A percentile compares a stretch with the other conserved stretches of the same genome.
These are phyloP conservation scores for Xenosphaeropsis pyriputrescens DNA, from an alignment of 2,329 filamentous ascomycete genomes.

Conservation along the genomic window DNA sequence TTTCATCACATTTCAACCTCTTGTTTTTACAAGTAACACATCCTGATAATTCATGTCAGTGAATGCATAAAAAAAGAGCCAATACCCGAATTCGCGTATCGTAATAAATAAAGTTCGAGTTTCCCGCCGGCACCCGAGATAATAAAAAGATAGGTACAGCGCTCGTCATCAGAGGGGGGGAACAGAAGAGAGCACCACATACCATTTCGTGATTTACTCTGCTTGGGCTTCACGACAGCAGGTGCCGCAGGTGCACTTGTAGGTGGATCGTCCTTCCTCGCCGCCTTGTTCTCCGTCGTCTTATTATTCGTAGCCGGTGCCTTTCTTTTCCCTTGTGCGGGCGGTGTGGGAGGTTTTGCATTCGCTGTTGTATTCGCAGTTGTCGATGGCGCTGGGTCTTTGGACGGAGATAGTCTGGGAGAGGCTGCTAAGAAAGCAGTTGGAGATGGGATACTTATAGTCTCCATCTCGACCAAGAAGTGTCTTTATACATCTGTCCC, in stretches of 20 bases:
- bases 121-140: neutral
- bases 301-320: no score
- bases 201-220: constrained; percentile 67
- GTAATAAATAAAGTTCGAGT: no score
- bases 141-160: neutral
- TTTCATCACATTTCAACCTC: constrained; percentile 60
- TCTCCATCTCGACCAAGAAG: constrained; percentile 28
- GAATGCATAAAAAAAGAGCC: neutral
- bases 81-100: constrained; percentile 6
- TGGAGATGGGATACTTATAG: constrained; percentile 43
- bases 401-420: constrained; percentile 12
- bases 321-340: no score
- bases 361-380: constrained; percentile 7
- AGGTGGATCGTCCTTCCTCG: constrained; percentile 9
- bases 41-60: constrained; percentile 26
- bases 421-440: constrained; percentile 33
- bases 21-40: constrained; percentile 63
- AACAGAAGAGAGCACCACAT: constrained; percentile 18
- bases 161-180: constrained; percentile 9
- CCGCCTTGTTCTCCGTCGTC: constrained; percentile 12
- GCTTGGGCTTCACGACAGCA: constrained; percentile 42
- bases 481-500: no score
- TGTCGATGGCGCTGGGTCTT: constrained; percentile 15
- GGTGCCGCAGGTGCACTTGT: no score
- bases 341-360: constrained; percentile 1